Evolutionary conservation across 1,284 basidiomycete genomes (phyloP).

Genomic region (Xerocomus nothofagi): DNA sequence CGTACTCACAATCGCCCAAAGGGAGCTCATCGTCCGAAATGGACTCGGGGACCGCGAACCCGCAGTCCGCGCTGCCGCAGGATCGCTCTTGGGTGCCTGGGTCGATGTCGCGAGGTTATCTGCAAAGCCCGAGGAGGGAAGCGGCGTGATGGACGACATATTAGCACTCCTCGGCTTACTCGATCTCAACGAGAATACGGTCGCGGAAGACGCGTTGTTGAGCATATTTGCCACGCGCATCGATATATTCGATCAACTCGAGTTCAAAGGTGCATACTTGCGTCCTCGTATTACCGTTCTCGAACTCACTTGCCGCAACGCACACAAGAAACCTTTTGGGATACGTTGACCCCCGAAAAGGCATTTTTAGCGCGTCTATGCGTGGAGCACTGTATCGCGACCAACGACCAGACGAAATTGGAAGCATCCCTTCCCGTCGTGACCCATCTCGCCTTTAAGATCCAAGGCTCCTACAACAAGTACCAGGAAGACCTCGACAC

Average conservation of each 20-base stretch:
- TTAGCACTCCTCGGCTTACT: constrained; percentile 63
- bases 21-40: constrained; percentile 76
- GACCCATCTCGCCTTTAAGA: constrained; percentile 84
- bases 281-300: background rate
- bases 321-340: constrained; percentile 72
- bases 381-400: constrained; percentile 73
- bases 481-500: constrained; percentile 56
- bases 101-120: constrained; percentile 61
- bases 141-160: constrained; percentile 49
- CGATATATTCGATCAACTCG: constrained; percentile 63
- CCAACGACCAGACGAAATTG: constrained; percentile 65
- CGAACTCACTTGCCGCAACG: background rate
- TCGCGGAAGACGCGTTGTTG: constrained; percentile 67
- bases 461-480: constrained; percentile 79
- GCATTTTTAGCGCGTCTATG: constrained; percentile 86
- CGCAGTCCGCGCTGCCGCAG: constrained; percentile 78
- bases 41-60: constrained; percentile 89
- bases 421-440: constrained; percentile 86
- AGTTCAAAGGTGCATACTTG: constrained; percentile 67
- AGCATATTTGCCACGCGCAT: constrained; percentile 62
- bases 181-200: constrained; percentile 57
- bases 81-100: constrained; percentile 77
- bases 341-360: constrained; percentile 73
- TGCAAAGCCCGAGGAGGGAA: constrained; percentile 43
- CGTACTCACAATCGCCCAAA: constrained; percentile 71